These are phyloP conservation scores for Nicotiana sylvestris DNA, from an alignment of 257 asterid species.

Conservation along the genomic window DNA sequence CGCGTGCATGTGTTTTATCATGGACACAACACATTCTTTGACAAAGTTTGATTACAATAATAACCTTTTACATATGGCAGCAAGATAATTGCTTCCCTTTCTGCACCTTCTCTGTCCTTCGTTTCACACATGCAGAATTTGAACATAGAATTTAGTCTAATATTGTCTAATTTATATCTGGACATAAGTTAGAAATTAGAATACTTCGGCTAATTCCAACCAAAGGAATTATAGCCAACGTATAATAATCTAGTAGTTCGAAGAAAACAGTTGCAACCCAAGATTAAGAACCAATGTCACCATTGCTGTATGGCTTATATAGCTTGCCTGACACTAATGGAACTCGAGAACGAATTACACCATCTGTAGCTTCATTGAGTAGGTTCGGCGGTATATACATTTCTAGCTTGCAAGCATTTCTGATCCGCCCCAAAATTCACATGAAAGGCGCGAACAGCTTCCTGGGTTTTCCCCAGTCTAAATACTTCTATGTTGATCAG, in stretches of 20 bases:
- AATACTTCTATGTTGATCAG: not conserved
- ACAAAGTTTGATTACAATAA: not conserved
- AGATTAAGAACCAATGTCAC: not conserved
- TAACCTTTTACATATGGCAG: not conserved
- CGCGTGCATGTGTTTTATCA: not conserved
- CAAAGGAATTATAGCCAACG: not conserved
- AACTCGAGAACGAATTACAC: not conserved
- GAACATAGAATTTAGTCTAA: not conserved
- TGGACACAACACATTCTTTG: not conserved
- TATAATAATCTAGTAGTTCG: not conserved
- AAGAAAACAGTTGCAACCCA: not conserved
- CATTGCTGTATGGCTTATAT: not conserved
- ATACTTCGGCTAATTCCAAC: not conserved
- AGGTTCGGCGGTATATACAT: not conserved
- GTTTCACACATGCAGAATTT: not conserved
- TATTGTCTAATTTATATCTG: not conserved
- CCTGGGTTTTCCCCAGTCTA: not conserved
- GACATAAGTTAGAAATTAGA: not conserved
- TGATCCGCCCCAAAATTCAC: not conserved
- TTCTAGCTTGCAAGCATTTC: constrained; percentile 1
- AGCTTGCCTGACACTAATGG: not conserved
- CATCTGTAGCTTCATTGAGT: not conserved
- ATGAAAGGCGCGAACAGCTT: not conserved
- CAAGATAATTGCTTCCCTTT: constrained; percentile 1
- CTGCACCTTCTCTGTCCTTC: not conserved